Conservation (phyloP, 2,329 filamentous ascomycete species). For the Trichoderma semiorbis region DNA sequence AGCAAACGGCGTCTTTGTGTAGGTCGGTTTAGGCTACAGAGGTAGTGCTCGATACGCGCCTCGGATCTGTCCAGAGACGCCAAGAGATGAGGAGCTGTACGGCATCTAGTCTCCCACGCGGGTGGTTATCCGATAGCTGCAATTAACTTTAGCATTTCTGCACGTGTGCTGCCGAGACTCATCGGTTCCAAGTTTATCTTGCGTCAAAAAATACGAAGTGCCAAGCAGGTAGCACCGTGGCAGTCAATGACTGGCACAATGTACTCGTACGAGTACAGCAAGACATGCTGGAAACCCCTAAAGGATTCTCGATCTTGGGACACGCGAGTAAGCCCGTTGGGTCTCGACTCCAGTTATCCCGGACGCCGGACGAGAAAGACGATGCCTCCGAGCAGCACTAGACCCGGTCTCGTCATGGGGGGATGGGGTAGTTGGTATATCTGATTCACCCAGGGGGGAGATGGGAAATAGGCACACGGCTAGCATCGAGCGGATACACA, state of each 20-base stretch:
- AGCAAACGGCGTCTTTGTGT: neutral
- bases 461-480: constrained; percentile 3
- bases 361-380: neutral
- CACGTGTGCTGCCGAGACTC: neutral
- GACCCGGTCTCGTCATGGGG: neutral
- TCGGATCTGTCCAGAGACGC: neutral
- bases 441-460: constrained; percentile 3
- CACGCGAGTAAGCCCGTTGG: neutral
- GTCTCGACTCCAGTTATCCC: neutral
- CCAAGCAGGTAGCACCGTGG: neutral
- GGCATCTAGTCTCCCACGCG: neutral
- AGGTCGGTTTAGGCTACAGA: neutral
- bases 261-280: neutral
- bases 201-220: neutral
- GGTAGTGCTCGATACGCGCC: neutral
- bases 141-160: neutral
- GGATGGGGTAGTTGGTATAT: neutral
- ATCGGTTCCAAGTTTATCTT: neutral
- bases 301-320: neutral
- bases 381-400: neutral
- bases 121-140: neutral
- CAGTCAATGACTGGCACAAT: neutral
- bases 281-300: neutral
- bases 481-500: constrained; percentile 3
- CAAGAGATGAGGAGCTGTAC: neutral